Evolutionary conservation across 805 yeast genomes (phyloP).

Genomic region (Saitoella complicata): DNA sequence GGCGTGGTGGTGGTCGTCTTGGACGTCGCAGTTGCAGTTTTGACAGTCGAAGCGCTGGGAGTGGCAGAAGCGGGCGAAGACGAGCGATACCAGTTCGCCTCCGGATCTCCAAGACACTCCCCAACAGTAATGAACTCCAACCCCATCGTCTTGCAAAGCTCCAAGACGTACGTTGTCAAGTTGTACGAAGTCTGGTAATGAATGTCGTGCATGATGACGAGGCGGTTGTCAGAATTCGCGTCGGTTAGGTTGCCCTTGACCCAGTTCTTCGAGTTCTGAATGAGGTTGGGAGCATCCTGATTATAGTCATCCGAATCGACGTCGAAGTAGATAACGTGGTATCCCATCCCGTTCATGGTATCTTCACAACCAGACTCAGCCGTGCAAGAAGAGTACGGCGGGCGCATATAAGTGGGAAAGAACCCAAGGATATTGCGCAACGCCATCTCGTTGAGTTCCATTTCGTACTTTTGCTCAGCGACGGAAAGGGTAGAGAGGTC

Average conservation of each 20-base stretch:
- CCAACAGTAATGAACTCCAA: conserved; percentile 8
- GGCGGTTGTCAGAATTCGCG: background rate
- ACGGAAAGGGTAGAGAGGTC: conserved; percentile 2
- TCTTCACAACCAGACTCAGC: conserved; percentile 1
- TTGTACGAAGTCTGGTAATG: conserved; percentile 9
- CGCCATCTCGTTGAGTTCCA: conserved; percentile 10
- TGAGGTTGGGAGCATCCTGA: conserved; percentile 2
- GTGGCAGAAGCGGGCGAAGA: no score
- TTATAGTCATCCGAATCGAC: conserved; percentile 9
- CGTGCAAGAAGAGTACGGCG: conserved; percentile 8
- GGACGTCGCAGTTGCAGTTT: no score
- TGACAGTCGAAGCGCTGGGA: no score
- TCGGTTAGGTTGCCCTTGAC: conserved; percentile 1
- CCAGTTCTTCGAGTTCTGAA: conserved; percentile 6
- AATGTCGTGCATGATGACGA: conserved; percentile 6
- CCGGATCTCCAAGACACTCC: conserved; percentile 8
- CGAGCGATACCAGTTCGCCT: conserved; percentile 8
- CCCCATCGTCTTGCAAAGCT: background rate
- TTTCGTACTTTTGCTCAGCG: conserved; percentile 3
- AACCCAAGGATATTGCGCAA: conserved; percentile 6
- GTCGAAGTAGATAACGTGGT: conserved; percentile 8
- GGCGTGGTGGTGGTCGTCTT: no score
- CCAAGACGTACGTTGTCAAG: conserved; percentile 5
- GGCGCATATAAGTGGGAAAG: conserved; percentile 9
- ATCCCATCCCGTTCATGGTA: conserved; percentile 6